A percentile compares a stretch with the other conserved stretches of the same genome.
Evolutionary conservation across 169 alveolate genomes (phyloP).

Genomic region (Plasmodium gallinaceum): DNA sequence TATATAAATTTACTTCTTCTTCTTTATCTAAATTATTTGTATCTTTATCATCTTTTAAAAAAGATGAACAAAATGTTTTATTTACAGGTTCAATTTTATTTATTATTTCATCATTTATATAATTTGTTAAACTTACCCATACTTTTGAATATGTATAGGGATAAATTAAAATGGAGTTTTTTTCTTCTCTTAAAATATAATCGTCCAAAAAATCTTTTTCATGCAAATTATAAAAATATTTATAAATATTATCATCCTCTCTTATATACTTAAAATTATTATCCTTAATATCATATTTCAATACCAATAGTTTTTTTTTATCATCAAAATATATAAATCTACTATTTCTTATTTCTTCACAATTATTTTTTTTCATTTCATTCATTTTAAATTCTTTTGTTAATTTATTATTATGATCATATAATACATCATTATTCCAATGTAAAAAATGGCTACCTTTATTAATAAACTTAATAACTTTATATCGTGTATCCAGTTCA

Average conservation of each 20-base stretch:
- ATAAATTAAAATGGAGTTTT: conserved; percentile 53
- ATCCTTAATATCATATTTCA: conserved; percentile 41
- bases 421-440: conserved; percentile 55
- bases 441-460: conserved; percentile 75
- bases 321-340: conserved; percentile 72
- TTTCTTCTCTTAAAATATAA: conserved; percentile 31
- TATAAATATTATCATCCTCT: conserved; percentile 52
- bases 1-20: conserved; percentile 40
- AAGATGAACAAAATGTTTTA: conserved; percentile 75
- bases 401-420: conserved; percentile 5
- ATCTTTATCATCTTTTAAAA: conserved; percentile 41
- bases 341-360: conserved; percentile 75
- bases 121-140: conserved; percentile 72
- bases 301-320: conserved; percentile 59
- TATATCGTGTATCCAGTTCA: conserved; percentile 37
- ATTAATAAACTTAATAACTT: conserved; percentile 51
- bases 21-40: conserved; percentile 4
- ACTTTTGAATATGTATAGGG: conserved; percentile 71
- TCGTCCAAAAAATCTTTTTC: conserved; percentile 55
- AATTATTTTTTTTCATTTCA: conserved; percentile 76
- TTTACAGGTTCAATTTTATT: conserved; percentile 77
- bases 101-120: conserved; percentile 76
- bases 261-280: conserved; percentile 46
- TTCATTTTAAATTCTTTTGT: conserved; percentile 75
- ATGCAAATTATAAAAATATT: conserved; percentile 66